Evolutionary conservation across 352 stramenopile genomes (phyloP).

Genomic region (Pythium sp.): DNA sequence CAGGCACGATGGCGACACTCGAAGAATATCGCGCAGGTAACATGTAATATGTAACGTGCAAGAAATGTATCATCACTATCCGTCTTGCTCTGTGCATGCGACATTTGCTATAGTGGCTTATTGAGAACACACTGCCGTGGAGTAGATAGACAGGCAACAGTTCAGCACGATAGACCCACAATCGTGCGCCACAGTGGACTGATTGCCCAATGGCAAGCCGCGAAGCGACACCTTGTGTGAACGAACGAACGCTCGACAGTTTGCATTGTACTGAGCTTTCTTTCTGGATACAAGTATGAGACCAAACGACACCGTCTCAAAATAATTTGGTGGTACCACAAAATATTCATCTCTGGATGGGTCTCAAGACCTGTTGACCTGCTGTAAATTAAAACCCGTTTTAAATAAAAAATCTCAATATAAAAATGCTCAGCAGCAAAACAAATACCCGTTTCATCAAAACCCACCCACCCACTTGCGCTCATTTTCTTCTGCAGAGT

Average conservation of each 20-base stretch:
- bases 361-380: background rate
- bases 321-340: background rate
- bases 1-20: constrained; percentile 70
- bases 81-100: background rate
- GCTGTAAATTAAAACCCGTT: background rate
- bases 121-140: background rate
- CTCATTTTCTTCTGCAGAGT: background rate
- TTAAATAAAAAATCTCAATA: background rate
- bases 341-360: background rate
- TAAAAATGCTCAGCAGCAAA: background rate
- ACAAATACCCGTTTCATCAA: background rate
- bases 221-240: background rate
- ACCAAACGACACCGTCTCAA: background rate
- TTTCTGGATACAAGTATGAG: background rate
- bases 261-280: background rate
- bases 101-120: background rate
- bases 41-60: constrained; percentile 66
- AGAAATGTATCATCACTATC: background rate
- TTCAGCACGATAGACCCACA: too few relatives aligned
- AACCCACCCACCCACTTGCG: background rate
- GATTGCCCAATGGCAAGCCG: too few relatives aligned
- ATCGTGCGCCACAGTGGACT: too few relatives aligned
- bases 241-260: background rate
- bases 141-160: too few relatives aligned
- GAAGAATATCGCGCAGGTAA: constrained; percentile 86